These are phyloP conservation scores for Bjerkandera adusta DNA, from an alignment of 1,284 basidiomycete genomes.

Conservation along the genomic window DNA sequence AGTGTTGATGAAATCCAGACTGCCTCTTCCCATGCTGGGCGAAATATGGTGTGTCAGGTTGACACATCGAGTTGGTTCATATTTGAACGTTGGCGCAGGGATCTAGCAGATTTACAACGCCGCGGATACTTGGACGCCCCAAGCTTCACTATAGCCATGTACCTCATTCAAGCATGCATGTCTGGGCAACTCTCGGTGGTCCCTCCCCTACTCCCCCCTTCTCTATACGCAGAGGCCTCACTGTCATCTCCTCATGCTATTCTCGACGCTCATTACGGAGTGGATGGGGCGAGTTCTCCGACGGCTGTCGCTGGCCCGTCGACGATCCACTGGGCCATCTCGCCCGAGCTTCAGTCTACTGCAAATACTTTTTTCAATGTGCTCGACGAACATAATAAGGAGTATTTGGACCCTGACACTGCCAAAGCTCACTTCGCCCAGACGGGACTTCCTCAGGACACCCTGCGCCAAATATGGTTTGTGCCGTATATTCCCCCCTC, in stretches of 20 bases:
- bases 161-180: conserved; percentile 91
- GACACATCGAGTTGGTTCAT: neutral
- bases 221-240: conserved; percentile 82
- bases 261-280: conserved; percentile 3
- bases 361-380: conserved; percentile 26
- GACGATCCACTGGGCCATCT: conserved; percentile 19
- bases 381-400: conserved; percentile 23
- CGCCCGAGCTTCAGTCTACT: conserved; percentile 18
- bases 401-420: conserved; percentile 20
- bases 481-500: neutral
- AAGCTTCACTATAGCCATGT: conserved; percentile 97
- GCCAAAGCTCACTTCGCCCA: conserved; percentile 23
- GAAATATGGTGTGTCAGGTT: conserved; percentile 83
- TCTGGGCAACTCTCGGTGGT: conserved; percentile 71
- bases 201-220: conserved; percentile 78
- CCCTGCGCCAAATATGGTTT: conserved; percentile 24
- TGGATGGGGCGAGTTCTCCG: neutral
- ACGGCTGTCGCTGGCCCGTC: neutral
- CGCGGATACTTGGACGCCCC: conserved; percentile 86
- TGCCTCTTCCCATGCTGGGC: conserved; percentile 83
- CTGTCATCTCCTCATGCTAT: neutral
- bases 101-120: conserved; percentile 90
- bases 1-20: conserved; percentile 90
- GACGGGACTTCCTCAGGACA: conserved; percentile 21
- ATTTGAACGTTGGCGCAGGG: conserved; percentile 48